Percentiles rank a stretch among this genome's conserved stretches.
Evolutionary conservation across 2,329 filamentous ascomycete genomes (phyloP).

Genomic region (Aspergillus transmontanensis): DNA sequence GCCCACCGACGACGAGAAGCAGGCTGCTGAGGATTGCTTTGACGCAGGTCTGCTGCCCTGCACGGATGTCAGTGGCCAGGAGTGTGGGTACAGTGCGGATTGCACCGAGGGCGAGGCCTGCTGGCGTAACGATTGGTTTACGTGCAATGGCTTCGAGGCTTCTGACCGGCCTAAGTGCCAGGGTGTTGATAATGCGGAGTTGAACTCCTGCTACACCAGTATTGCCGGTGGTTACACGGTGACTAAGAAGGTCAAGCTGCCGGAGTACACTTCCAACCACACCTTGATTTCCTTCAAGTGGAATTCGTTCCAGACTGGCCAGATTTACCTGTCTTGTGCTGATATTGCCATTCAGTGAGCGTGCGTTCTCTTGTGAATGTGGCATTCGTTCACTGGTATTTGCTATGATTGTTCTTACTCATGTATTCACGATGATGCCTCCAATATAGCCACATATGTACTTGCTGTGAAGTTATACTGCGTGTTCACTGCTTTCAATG

Average conservation of each 20-base stretch:
- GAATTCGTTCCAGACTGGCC: conserved; percentile 59
- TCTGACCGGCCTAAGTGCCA: conserved; percentile 31
- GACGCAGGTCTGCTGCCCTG: conserved; percentile 51
- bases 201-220: conserved; percentile 53
- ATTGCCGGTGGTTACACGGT: conserved; percentile 59
- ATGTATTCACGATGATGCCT: neutral
- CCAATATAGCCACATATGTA: neutral
- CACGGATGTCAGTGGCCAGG: conserved; percentile 54
- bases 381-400: too few species aligned
- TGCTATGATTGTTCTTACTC: too few species aligned
- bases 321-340: conserved; percentile 58
- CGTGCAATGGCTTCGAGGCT: conserved; percentile 40
- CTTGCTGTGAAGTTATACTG: neutral
- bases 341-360: conserved; percentile 50
- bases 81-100: conserved; percentile 53
- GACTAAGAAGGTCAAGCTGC: conserved; percentile 55
- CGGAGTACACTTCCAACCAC: conserved; percentile 52
- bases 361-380: neutral
- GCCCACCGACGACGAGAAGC: conserved; percentile 56
- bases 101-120: conserved; percentile 49
- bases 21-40: conserved; percentile 58
- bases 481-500: neutral
- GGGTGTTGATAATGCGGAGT: conserved; percentile 49
- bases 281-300: conserved; percentile 57
- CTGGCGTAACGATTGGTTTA: conserved; percentile 58